Percentiles rank a stretch among this genome's conserved stretches.
These are phyloP conservation scores for Jacaranda copaia DNA, from an alignment of 257 asterid species.

Conservation along the genomic window DNA sequence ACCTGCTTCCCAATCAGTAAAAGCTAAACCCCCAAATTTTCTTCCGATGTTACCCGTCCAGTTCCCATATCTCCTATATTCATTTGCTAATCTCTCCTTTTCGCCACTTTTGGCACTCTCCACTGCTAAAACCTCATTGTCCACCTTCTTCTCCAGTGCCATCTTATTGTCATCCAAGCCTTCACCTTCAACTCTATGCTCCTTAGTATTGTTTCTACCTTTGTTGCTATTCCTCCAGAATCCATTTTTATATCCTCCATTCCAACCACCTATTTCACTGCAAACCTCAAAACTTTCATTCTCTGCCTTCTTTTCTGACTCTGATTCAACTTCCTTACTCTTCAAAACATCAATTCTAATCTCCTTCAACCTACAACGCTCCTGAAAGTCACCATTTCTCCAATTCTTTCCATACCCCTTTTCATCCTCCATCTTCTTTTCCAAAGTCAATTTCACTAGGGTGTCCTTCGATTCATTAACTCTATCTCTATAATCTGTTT, in stretches of 20 bases:
- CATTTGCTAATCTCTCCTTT: slow-evolving; percentile 28
- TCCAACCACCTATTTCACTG: slow-evolving; percentile 23
- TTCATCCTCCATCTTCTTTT: slow-evolving; percentile 22
- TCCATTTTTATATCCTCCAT: neutral
- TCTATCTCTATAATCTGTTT: neutral
- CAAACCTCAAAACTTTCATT: slow-evolving; percentile 26
- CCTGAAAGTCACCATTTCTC: slow-evolving; percentile 22
- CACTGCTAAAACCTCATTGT: slow-evolving; percentile 25
- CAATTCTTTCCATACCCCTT: neutral
- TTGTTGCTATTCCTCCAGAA: no score
- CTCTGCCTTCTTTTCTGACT: slow-evolving; percentile 21
- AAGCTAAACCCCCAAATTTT: slow-evolving; percentile 14
- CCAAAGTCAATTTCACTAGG: slow-evolving; percentile 15
- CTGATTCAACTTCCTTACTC: slow-evolving; percentile 9
- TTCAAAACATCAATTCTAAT: slow-evolving; percentile 18
- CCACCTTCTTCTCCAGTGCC: slow-evolving; percentile 30
- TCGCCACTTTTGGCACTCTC: slow-evolving; percentile 30
- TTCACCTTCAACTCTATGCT: slow-evolving; percentile 29
- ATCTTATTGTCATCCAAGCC: slow-evolving; percentile 24
- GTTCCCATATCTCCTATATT: slow-evolving; percentile 26
- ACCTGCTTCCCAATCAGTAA: slow-evolving; percentile 14
- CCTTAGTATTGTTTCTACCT: slow-evolving; percentile 1
- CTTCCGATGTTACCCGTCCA: slow-evolving; percentile 24
- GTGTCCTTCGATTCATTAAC: slow-evolving; percentile 24
- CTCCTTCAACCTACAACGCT: slow-evolving; percentile 12